Base-by-base conservation (phyloP, 2,329 filamentous ascomycete species). In the Fusarium sp. region DNA sequence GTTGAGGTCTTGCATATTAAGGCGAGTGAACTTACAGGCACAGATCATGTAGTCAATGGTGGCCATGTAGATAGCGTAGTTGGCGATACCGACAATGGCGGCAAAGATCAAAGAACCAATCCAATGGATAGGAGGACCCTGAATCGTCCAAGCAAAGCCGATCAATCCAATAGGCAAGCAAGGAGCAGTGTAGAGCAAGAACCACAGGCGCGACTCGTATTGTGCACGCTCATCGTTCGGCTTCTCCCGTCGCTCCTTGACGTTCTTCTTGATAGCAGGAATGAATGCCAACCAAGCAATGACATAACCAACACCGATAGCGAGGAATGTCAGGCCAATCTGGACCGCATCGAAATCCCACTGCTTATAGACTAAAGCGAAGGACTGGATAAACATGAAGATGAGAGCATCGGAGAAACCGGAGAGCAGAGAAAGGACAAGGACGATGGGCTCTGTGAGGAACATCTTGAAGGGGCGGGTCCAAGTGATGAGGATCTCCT, bases 381-480 rank as follows among this genome's bases (percentile, higher is more conserved):
- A 94, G 0, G 89, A 92, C 78, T 94, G 90, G 60, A 94, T 89
- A 79, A 92, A 93, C 85, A 92, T 93, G 83, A 94, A 94, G 81
- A 94, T 93, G 8, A 94, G 86, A 6, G 91, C 91, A 66, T 94
- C 92, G 15, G 88, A 90, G 83, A 94, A 94, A 37, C 92, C 92
- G 7, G 88, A 91, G 10, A 94, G 88, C 2, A 94, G 85, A 3
- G 92, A 93, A 10, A 94, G 84, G 41, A 87, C 88, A 21, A 92
- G 83, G 16, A 94, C 92, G 63, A 94, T 94, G 8, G 92, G 92
- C 81, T 94, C 92, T 2, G 89, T 92, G 38, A 92, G 70, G 78
- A 94, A 92, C 89, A 94, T 92, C 76, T 87, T 87, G 81, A 93
- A 94, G 0, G 92, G 91, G 0, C 91, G 89, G 35, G 83, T 73